Evolutionary conservation across 768 basidiomycete genomes (phyloP).

Genomic region (Tulasnella calospora): DNA sequence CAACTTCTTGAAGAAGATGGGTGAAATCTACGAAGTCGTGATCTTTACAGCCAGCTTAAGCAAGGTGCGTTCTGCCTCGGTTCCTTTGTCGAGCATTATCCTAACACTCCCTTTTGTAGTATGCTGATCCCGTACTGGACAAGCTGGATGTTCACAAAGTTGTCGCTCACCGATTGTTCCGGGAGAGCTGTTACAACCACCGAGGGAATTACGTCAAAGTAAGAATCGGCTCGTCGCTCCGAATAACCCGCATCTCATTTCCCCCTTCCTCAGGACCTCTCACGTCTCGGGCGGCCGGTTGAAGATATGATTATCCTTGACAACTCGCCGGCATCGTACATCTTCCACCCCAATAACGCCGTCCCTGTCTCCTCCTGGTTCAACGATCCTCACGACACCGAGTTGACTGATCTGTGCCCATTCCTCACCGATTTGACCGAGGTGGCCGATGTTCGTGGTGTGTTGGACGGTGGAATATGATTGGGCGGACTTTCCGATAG

Average conservation of each 20-base stretch:
- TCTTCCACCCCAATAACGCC: constrained; percentile 98
- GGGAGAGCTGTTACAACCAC: constrained; percentile 98
- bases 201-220: constrained; percentile 99
- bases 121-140: constrained; percentile 97
- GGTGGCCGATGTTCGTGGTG: constrained; percentile 86
- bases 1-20: constrained; percentile 95
- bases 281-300: constrained; percentile 92
- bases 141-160: constrained; percentile 91
- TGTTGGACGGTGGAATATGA: constrained; percentile 80
- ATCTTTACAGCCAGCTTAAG: constrained; percentile 97
- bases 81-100: constrained; percentile 14
- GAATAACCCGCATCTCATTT: neutral
- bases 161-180: constrained; percentile 88
- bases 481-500: neutral
- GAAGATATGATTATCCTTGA: constrained; percentile 95
- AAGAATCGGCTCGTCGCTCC: constrained; percentile 29
- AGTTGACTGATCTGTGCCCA: constrained; percentile 90
- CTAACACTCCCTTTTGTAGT: constrained; percentile 47
- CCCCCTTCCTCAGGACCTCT: constrained; percentile 65
- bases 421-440: constrained; percentile 83
- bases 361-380: constrained; percentile 99
- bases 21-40: constrained; percentile 95
- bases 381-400: constrained; percentile 97
- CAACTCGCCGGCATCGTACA: constrained; percentile 98
- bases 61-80: constrained; percentile 57